Evolutionary conservation across 805 yeast genomes (phyloP), one percentile per base, ranked within the genome.

Genomic region (Candida endomychidarum): DNA sequence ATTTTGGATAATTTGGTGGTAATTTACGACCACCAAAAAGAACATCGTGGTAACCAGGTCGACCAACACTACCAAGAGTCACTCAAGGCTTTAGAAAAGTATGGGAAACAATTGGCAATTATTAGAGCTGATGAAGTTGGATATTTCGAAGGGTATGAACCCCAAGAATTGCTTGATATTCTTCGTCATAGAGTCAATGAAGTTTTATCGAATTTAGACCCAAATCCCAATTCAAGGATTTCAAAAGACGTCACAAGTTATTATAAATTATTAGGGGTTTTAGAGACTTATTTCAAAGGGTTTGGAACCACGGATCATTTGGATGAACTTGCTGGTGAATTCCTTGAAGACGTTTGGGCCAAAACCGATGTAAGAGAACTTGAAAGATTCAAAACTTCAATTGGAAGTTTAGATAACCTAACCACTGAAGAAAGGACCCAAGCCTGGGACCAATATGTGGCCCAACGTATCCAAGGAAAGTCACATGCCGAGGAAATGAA

Each of bases 111-210:
- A 31, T 41, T 60, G 34, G 40, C 41, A 14, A 41, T 52, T n/a
- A 43, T 59, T n/a, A 41, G 43, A 24, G 42, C 33, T 5, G 56
- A 53, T 38, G 57, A 51, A 37, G 21, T 8, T 3, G 18, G 18
- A 32, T 9, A 3, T 15, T 32, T 20, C 12, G 41, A 44, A 19
- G 27, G 30, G 3, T 34, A 40, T 16, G 11, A 42, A 4, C 27
- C 48, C 3, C 41, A 38, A 2, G 51, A 55, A 9, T 41, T 59
- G n/a, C 31, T 46, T n/a, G 39, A 37, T 4, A 17, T 41, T 4
- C 41, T 57, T 30, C 52, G 50, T 21, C 35, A 30, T 27, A 36
- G 53, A 22, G 50, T 52, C 17, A 49, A 47, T 18, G 51, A 51
- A 23, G 31, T 49, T 4, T 34, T 46, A 21, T 40, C 46, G n/a